Evolutionary conservation across 495 filamentous ascomycete species (phyloP), one percentile per base, ranked within the genome.

Genomic region (Penicillium lagena): DNA sequence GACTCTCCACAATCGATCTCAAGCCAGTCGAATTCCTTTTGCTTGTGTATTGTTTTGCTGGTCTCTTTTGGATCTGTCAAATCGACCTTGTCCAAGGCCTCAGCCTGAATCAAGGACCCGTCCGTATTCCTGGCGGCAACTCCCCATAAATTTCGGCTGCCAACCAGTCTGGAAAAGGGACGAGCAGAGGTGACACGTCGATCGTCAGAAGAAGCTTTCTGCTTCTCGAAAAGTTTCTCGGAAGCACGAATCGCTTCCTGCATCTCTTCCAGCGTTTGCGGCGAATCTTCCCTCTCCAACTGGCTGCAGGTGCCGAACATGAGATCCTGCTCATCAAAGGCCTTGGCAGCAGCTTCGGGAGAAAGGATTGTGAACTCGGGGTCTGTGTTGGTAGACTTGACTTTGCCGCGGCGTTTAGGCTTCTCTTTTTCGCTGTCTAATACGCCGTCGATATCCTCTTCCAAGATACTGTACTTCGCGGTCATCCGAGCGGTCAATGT

Each of bases 271-370:
- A 90, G 66, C 6, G 80, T 73, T 2, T 73, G 71, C 3, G 87
- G 85, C 1, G 87, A 87, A 39, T 89, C 81, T 32, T 88, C 85
- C 42, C 73, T 72, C 38, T 85, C 86, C 12, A 97, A 67, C 60
- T 97, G 91, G 62, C 90, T 96, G 12, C 86, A 94, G 1, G 89
- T 96, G 12, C 90, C 91, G 61, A 97, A 97, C 2, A 96, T 64
- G 49, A 95, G 83, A 48, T 90, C 82, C 58, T 95, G 91, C 7
- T 78, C 68, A 5, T 81, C 70, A n/a, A 85, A 65, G 48, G 81
- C 74, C 46, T 79, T 78, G 35, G 80, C 56, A 12, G 90, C 91
- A 34, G 81, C 80, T 41, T 72, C 70, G 2, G 91, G 91, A 4
- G 89, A 88, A 28, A 90, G 72, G 7, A 95, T 63, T 5, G 80